Evolutionary conservation across 1,284 basidiomycete species (phyloP).

Genomic region (Takashimella koratensis): DNA sequence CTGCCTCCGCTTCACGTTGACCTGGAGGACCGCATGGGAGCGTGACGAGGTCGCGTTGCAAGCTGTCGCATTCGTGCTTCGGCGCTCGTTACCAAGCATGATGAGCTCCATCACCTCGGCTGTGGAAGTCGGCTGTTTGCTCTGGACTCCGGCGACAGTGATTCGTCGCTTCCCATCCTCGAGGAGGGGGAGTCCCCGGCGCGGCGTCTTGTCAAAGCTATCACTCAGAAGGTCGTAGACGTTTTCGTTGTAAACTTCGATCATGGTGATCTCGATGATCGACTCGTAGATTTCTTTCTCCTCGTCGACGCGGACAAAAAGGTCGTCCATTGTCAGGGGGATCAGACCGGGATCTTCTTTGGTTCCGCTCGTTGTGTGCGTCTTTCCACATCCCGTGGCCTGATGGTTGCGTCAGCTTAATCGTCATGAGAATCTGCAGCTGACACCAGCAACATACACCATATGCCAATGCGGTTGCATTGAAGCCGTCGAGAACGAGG

Average conservation of each 20-base stretch:
- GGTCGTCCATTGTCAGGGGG: slow-evolving; percentile 92
- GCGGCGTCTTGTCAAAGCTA: slow-evolving; percentile 55
- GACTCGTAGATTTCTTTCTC: slow-evolving; percentile 73
- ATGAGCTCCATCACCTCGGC: slow-evolving; percentile 92
- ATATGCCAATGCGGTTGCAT: slow-evolving; percentile 95
- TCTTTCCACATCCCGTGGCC: slow-evolving; percentile 98
- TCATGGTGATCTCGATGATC: slow-evolving; percentile 84
- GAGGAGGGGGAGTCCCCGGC: slow-evolving; percentile 82
- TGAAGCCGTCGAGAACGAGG: slow-evolving; percentile 86
- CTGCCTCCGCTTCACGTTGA: slow-evolving; percentile 74
- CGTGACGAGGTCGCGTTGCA: slow-evolving; percentile 93
- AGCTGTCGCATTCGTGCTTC: slow-evolving; percentile 88
- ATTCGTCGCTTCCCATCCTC: slow-evolving; percentile 78
- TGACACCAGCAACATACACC: slow-evolving; percentile 68
- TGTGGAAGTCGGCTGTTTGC: slow-evolving; percentile 71
- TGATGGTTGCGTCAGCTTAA: too few species aligned
- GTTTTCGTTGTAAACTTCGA: slow-evolving; percentile 97
- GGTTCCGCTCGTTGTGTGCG: slow-evolving; percentile 92
- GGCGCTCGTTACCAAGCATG: slow-evolving; percentile 73
- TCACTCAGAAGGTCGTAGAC: slow-evolving; percentile 91
- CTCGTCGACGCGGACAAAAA: slow-evolving; percentile 85
- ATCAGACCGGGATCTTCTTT: slow-evolving; percentile 84
- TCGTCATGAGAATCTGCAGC: slow-evolving; percentile 16
- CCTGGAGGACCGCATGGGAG: slow-evolving; percentile 91
- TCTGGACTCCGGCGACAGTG: slow-evolving; percentile 78